Conservation (phyloP, 2,329 filamentous ascomycete genomes). For the Fusarium mangiferae region DNA sequence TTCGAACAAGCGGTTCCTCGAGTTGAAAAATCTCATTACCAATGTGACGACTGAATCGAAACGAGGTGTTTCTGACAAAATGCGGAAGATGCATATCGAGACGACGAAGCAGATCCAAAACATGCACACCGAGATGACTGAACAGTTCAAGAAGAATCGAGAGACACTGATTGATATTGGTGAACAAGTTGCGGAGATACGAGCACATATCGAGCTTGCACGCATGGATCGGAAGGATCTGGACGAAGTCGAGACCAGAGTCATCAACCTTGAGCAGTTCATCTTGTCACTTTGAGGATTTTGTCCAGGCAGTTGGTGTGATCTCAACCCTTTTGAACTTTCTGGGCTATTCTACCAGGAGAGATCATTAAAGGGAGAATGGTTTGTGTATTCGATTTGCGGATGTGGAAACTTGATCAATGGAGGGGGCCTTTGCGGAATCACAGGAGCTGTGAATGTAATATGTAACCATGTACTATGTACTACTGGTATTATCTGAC, state of each 20-base stretch:
- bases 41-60: not conserved
- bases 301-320: too few relatives aligned
- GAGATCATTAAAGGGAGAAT: too few relatives aligned
- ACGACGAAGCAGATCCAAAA: not conserved
- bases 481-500: not conserved
- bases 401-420: too few relatives aligned
- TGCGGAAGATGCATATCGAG: not conserved
- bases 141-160: not conserved
- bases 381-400: too few relatives aligned
- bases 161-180: not conserved
- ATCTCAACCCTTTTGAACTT: too few relatives aligned
- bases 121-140: not conserved
- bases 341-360: too few relatives aligned
- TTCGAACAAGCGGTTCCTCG: not conserved
- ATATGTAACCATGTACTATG: not conserved
- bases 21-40: not conserved
- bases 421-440: too few relatives aligned
- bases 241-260: not conserved
- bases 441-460: not conserved
- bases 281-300: not conserved
- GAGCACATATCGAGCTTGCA: not conserved
- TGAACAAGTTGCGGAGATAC: not conserved
- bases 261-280: not conserved
- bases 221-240: not conserved
- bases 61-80: not conserved